Conservation (phyloP, 1,284 basidiomycete genomes). For the Fomitopsis schrenkii region DNA sequence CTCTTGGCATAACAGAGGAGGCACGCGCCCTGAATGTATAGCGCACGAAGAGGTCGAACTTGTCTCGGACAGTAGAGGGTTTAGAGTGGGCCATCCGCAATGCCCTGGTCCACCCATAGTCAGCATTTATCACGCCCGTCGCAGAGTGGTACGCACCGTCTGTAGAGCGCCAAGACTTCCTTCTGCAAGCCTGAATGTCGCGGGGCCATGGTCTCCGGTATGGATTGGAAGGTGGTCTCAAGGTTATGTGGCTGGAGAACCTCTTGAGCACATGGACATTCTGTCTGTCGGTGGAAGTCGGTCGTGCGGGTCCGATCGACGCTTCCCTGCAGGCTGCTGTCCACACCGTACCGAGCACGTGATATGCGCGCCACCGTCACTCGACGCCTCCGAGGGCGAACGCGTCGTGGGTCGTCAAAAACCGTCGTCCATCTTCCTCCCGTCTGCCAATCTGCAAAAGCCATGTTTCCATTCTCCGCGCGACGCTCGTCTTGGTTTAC, state of each 20-base stretch:
- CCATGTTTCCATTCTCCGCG: background rate
- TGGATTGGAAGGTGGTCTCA: background rate
- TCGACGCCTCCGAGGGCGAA: background rate
- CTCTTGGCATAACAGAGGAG: constrained; percentile 51
- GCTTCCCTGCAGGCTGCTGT: background rate
- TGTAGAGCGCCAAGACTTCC: constrained; percentile 69
- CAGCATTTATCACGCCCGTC: background rate
- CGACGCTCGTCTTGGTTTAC: background rate
- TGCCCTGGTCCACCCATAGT: constrained; percentile 40
- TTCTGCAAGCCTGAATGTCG: constrained; percentile 61
- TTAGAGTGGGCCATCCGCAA: constrained; percentile 70
- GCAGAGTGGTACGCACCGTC: constrained; percentile 40
- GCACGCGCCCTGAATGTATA: constrained; percentile 67
- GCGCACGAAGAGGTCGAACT: constrained; percentile 63
- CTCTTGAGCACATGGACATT: background rate
- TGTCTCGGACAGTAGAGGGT: constrained; percentile 49
- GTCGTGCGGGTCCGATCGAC: background rate
- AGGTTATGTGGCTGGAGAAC: background rate
- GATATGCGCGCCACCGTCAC: background rate
- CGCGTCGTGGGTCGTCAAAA: background rate
- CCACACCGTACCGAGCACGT: background rate
- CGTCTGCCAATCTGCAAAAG: background rate
- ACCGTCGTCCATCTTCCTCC: background rate
- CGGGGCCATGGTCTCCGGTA: constrained; percentile 12
- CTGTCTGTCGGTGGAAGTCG: background rate